phyloP scores from a whole-genome alignment of 345 rosid species.

The Gossypium rotundifolium region DNA sequence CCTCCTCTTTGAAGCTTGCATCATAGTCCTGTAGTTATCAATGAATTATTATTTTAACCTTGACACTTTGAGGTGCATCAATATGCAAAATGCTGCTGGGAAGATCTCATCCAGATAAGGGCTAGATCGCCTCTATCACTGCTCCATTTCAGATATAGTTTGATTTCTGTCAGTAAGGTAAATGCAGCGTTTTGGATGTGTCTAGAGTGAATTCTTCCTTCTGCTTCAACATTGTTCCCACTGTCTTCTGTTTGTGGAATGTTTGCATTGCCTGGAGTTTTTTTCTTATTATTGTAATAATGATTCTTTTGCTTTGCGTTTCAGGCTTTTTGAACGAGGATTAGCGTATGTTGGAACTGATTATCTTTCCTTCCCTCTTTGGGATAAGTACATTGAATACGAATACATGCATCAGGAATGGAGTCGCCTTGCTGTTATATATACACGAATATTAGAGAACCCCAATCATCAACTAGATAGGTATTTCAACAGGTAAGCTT shows the following conservation, averaged over 20 bases:
- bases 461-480: constrained; percentile 85
- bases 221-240: constrained; percentile 45
- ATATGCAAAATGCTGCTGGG: constrained; percentile 91
- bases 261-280: constrained; percentile 19
- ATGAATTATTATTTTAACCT: constrained; percentile 40
- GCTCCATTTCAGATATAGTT: constrained; percentile 72
- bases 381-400: constrained; percentile 95
- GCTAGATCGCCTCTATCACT: constrained; percentile 86
- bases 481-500: constrained; percentile 55
- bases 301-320: constrained; percentile 18
- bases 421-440: constrained; percentile 69
- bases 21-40: constrained; percentile 29
- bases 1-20: constrained; percentile 23
- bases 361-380: constrained; percentile 67
- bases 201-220: constrained; percentile 74
- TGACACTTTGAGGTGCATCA: constrained; percentile 69
- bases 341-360: constrained; percentile 87
- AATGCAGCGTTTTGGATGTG: constrained; percentile 74
- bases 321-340: constrained; percentile 91
- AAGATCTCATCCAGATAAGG: constrained; percentile 83
- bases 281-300: constrained; percentile 19
- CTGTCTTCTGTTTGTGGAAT: constrained; percentile 30
- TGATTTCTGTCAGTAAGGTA: constrained; percentile 90
- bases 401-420: constrained; percentile 89
- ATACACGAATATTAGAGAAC: constrained; percentile 75